Base-by-base conservation (phyloP, 306 rosid species). In the Styphnolobium japonicum region DNA sequence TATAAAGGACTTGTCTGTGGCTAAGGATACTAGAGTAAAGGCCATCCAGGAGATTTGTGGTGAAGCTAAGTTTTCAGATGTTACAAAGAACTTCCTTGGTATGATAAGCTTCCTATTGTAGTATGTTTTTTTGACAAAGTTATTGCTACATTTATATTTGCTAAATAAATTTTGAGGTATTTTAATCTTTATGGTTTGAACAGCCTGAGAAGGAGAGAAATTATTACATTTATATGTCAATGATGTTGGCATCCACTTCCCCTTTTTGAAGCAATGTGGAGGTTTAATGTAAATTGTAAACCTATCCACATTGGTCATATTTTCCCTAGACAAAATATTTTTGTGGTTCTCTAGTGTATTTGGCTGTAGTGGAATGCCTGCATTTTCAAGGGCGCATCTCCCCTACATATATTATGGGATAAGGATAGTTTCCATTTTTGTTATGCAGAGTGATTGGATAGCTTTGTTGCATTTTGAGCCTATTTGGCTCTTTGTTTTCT, bases 51-150 rank as follows among this genome's bases (percentile, higher is more conserved):
- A 90, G 8, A 81, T 95, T 75, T 45, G 75, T 18, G 78, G 61
- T 33, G 72, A 87, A 77, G 96, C 96, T 43, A 95, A 93, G 88
- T 85, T 91, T 84, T 86, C 96, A 53, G 96, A 95, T 1, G 25
- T 85, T 71, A 84, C 93, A 6, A 89, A 87, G 87, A 93, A 86
- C 84, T 95, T 95, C 81, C 88, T 93, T 79, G 88, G 99, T 95
- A 90, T 73, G 85, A 58, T 76, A 58, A 67, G 34, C 69, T 60
- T n/a, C 58, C 8, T 22, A 19, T 74, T 48, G 11, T 55, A 37
- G 31, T 56, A 68, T 73, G 18, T 10, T 42, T 10, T 42, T 33
- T 37, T 61, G 65, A 7, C 22, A 42, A 56, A 73, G 58, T 37
- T 76, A 64, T 29, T 55, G 14, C 70, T 51, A 27, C 14, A 21